Evolutionary conservation across 192 early-diverging fungal genomes (phyloP), one percentile per base, ranked within the genome.

Genomic region (Gigaspora rosea): DNA sequence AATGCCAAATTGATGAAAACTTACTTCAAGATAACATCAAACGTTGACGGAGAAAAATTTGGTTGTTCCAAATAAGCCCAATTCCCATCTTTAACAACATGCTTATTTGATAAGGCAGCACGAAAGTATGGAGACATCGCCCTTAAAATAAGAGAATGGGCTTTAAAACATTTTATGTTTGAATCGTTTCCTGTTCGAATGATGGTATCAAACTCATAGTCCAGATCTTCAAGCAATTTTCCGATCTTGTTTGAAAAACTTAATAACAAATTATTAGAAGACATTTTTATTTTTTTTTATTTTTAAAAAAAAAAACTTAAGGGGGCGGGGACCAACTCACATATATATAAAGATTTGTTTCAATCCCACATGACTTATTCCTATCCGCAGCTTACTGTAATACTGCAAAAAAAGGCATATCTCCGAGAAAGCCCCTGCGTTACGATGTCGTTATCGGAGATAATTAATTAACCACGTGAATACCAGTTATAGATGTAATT

Each of bases 1-100:
- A 27, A 61, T 22, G 15, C 20, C 20, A 20, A 61, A 22, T 61
- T 22, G 15, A 47, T 66, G 46, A 18, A 50, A 68, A 6, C 47
- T 33, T 69, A 69, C 67, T 50, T 69, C 27, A 69, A 51, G 48
- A 69, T 69, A 13, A 69, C 22, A 13, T 69, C 67, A 69, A 69
- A 69, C 27, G 32, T 20, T 1, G 13, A n/a, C 22, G 67, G 67
- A 3, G 67, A 69, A 50, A 69, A 50, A 69, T 69, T 27, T 50
- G 46, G 15, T n/a, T 20, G 5, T 6, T 67, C 67, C 12, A 69
- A 20, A 51, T 69, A 69, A 69, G 22, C 32, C 20, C 6, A 48
- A 20, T 69, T 27, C 2, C 16, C 67, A 5, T 48, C 22, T 6
- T n/a, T 69, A 2, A 15, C 11, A 6, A 18, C 20, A 69, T 69